phyloP scores from a whole-genome alignment of 495 filamentous ascomycete species.

The Podospora pseudoanserina region DNA sequence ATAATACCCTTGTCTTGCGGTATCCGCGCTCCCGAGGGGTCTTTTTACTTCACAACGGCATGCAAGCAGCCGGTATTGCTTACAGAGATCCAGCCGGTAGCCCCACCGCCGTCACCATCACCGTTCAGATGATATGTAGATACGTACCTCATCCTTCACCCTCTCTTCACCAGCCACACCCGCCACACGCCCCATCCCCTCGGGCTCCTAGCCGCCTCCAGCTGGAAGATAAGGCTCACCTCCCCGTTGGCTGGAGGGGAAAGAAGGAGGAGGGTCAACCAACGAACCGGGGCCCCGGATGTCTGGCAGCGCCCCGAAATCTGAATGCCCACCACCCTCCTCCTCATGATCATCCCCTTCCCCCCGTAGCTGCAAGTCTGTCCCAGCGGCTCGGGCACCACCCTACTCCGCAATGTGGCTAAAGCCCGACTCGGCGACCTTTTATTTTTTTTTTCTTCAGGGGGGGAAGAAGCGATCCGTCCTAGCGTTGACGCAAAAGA shows the following conservation, averaged over 20 bases:
- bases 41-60: not conserved
- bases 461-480: constrained; percentile 30
- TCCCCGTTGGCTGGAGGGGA: not conserved
- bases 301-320: not conserved
- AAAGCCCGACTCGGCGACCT: constrained; percentile 41
- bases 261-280: too few species aligned
- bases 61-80: constrained; percentile 3
- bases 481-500: constrained; percentile 37
- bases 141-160: not conserved
- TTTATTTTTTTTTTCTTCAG: constrained; percentile 20
- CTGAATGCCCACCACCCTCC: not conserved
- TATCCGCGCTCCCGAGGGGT: not conserved
- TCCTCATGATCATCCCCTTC: not conserved
- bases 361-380: not conserved
- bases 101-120: not conserved
- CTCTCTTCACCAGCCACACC: constrained; percentile 5
- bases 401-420: constrained; percentile 33
- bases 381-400: constrained; percentile 33
- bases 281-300: too few species aligned
- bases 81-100: not conserved
- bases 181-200: not conserved
- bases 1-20: constrained; percentile 4
- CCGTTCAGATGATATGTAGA: not conserved
- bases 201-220: constrained; percentile 1
- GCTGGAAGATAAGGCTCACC: not conserved